Conservation (phyloP, 2,329 filamentous ascomycete species). For the Ilyonectria sp. region DNA sequence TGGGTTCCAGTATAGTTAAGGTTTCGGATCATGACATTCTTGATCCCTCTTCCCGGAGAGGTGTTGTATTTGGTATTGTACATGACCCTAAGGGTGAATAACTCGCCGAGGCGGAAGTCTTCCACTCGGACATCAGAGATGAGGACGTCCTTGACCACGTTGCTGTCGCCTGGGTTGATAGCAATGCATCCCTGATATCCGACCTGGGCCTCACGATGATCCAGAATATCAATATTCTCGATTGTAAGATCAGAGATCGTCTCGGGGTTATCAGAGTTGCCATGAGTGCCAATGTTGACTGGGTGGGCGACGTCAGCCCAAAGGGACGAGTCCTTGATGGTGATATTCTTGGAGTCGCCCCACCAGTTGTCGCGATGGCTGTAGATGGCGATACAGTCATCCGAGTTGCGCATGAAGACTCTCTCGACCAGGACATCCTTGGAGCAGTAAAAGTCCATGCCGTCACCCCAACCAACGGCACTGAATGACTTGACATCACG, state of each 20-base stretch:
- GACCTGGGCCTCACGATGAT: neutral
- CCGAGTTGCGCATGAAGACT: constrained; percentile 7
- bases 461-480: neutral
- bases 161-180: neutral
- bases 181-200: neutral
- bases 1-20: neutral
- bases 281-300: constrained; percentile 13
- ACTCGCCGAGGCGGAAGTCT: neutral
- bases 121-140: neutral
- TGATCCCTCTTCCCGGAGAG: neutral
- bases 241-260: neutral
- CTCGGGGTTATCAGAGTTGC: neutral
- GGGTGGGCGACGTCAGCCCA: constrained; percentile 22
- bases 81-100: neutral
- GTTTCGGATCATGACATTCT: neutral
- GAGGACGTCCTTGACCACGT: neutral
- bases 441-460: neutral
- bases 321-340: neutral
- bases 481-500: neutral
- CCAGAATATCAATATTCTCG: neutral
- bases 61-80: neutral
- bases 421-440: neutral
- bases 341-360: constrained; percentile 15
- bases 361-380: constrained; percentile 10
- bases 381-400: constrained; percentile 18